phyloP scores from a whole-genome alignment of 78 protist genomes.

The Dictyostelium firmibasis region DNA sequence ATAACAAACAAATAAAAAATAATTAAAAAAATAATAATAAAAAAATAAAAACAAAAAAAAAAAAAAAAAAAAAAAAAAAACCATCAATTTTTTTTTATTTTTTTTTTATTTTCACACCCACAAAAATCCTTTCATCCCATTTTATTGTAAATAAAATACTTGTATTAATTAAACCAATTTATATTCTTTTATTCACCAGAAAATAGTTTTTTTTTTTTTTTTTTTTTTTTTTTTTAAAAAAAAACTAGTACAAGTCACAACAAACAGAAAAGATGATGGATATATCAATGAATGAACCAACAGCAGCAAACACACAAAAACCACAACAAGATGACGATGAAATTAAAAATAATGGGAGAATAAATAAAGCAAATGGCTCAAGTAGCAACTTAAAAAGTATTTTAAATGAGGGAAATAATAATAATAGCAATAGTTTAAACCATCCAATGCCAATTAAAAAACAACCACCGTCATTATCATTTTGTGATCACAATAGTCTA shows the following conservation, averaged over 20 bases:
- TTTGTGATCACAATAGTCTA: slow-evolving; percentile 29
- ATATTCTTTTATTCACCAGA: background rate
- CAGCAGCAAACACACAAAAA: background rate
- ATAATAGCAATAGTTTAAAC: background rate
- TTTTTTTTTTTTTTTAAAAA: too few relatives aligned
- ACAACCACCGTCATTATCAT: background rate
- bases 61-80: too few relatives aligned
- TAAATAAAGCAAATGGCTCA: slow-evolving; percentile 5
- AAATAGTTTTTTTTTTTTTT: background rate
- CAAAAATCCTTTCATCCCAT: background rate
- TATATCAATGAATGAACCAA: background rate
- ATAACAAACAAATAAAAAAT: too few relatives aligned
- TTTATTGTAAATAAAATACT: too few relatives aligned
- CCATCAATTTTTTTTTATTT: background rate
- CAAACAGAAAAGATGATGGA: slow-evolving; percentile 2
- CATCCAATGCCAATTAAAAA: background rate
- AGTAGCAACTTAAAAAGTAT: slow-evolving; percentile 49
- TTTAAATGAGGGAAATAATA: slow-evolving; percentile 26
- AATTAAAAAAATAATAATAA: too few relatives aligned
- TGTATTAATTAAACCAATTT: background rate
- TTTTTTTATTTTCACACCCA: background rate
- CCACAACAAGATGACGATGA: background rate
- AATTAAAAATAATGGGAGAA: background rate
- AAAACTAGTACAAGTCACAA: background rate
- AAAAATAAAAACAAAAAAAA: too few relatives aligned